phyloP scores from a whole-genome alignment of 805 yeast genomes.

The Kodamaea leandrae region DNA sequence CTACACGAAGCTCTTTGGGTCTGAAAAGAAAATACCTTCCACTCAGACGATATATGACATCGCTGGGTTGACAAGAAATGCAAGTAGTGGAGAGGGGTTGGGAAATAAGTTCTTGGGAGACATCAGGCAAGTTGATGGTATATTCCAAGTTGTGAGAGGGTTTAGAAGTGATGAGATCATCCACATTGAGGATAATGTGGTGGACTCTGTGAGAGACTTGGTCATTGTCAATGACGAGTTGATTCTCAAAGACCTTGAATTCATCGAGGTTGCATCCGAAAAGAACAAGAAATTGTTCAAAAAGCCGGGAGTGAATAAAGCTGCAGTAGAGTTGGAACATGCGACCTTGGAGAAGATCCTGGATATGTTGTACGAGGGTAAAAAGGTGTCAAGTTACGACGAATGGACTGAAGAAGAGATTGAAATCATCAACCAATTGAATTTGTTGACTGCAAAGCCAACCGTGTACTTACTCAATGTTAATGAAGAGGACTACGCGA shows the following conservation, averaged over 20 bases:
- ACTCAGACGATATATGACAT: slow-evolving; percentile 60
- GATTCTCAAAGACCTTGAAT: slow-evolving; percentile 56
- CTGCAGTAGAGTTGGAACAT: slow-evolving; percentile 25
- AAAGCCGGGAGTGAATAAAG: slow-evolving; percentile 28
- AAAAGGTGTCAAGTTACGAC: slow-evolving; percentile 51
- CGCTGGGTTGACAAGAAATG: slow-evolving; percentile 59
- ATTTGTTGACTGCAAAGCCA: slow-evolving; percentile 86
- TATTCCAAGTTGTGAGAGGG: slow-evolving; percentile 66
- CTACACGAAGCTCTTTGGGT: slow-evolving; percentile 46
- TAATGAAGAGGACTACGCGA: slow-evolving; percentile 62
- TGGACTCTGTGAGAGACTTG: slow-evolving; percentile 63
- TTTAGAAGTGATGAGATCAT: slow-evolving; percentile 64
- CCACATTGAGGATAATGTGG: slow-evolving; percentile 57
- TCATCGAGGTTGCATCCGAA: slow-evolving; percentile 52
- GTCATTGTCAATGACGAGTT: slow-evolving; percentile 63
- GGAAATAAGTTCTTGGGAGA: slow-evolving; percentile 73
- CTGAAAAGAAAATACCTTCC: slow-evolving; percentile 53
- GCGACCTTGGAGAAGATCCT: slow-evolving; percentile 30
- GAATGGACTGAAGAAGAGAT: slow-evolving; percentile 64
- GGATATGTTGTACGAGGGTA: slow-evolving; percentile 45
- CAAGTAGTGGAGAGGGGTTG: slow-evolving; percentile 60
- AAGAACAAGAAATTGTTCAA: slow-evolving; percentile 25
- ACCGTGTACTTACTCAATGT: slow-evolving; percentile 74
- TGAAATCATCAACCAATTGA: slow-evolving; percentile 64
- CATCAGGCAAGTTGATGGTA: slow-evolving; percentile 69